phyloP scores from a whole-genome alignment of 2,329 filamentous ascomycete genomes.

The Dryadomyces quercivorus region DNA sequence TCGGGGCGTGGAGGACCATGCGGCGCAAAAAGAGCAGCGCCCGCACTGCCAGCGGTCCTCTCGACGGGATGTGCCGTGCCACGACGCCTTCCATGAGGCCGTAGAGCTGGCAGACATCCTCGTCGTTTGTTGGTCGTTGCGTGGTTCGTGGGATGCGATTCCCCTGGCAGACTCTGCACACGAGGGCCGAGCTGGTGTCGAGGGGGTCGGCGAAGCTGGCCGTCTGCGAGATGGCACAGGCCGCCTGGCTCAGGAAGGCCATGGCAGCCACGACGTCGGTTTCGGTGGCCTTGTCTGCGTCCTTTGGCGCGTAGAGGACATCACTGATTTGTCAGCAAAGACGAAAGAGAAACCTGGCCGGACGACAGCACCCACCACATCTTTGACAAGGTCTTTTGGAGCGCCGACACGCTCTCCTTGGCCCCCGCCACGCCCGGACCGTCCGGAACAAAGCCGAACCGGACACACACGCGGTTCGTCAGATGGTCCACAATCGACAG shows the following conservation, averaged over 20 bases:
- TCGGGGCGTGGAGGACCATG: constrained; percentile 6
- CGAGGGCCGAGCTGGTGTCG: constrained; percentile 3
- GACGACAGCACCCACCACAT: constrained; percentile 4
- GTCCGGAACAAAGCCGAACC: neutral
- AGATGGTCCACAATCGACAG: constrained; percentile 1
- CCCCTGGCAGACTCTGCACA: constrained; percentile 4
- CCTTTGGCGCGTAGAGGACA: neutral
- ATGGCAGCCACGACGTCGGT: constrained; percentile 1
- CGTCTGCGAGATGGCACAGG: constrained; percentile 6
- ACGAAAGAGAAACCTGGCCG: neutral
- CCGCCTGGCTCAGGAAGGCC: constrained; percentile 3
- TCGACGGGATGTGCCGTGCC: neutral
- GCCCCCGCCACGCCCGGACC: too few relatives aligned
- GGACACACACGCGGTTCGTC: constrained; percentile 1
- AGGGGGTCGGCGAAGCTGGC: neutral
- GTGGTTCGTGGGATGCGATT: neutral
- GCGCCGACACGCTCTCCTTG: neutral
- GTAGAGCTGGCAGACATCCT: neutral
- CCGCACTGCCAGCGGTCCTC: constrained; percentile 7
- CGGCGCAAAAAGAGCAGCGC: constrained; percentile 6
- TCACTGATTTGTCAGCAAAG: neutral
- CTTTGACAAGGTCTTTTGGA: constrained; percentile 1
- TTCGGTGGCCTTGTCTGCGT: constrained; percentile 1
- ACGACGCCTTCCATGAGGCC: neutral
- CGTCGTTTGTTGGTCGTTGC: neutral